Evolutionary conservation across 2,329 filamentous ascomycete species (phyloP), one percentile per base, ranked within the genome.

Genomic region (Fusarium luffae): DNA sequence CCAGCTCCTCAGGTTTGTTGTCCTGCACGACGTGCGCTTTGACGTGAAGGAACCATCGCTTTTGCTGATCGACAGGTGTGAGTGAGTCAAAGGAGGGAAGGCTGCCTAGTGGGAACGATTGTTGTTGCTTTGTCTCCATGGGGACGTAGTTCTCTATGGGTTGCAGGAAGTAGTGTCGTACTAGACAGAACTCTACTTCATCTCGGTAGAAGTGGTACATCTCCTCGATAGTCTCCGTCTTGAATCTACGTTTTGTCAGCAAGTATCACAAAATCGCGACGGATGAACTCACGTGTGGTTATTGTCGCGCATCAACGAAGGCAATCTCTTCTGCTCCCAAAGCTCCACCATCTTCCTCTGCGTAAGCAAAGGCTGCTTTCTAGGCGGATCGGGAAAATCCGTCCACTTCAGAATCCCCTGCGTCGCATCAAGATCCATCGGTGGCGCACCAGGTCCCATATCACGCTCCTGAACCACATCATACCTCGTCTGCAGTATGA

Each of bases 351-450:
- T 85, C 73, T 86, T 87, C 41, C 86, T 81, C 73, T 87, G 84
- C 12, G 82, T 85, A 34, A 88, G 76, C 50, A 80, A 34, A 13
- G 84, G 81, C n/a, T 81, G 79, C 14, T 80, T 80, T 25, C 81
- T 81, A 2, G 83, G 79, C 18, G 88, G 87, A 65, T 90, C 88
- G 2, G 89, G 88, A 46, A 90, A 82, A 68, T 90, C 88, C 8
- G 81, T 84, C 86, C 87, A 91, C 46, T 85, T 80, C 60, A 90
- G 75, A 5, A 84, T 82, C 19, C 86, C 87, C 0, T 79, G 79
- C 1, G 78, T 75, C 8, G 77, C 71, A 63, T 86, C 82, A 42
- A 85, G 80, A 41, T 85, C 80, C 59, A 75, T 71, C 4, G 21
- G 4, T 4, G 76, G 65, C 3, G 75, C 74, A 13, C 71, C 64